Percentiles rank a stretch among this genome's conserved stretches.
These are phyloP conservation scores for Lasiodiplodia theobromae DNA, from an alignment of 2,329 filamentous ascomycete species.

Conservation along the genomic window DNA sequence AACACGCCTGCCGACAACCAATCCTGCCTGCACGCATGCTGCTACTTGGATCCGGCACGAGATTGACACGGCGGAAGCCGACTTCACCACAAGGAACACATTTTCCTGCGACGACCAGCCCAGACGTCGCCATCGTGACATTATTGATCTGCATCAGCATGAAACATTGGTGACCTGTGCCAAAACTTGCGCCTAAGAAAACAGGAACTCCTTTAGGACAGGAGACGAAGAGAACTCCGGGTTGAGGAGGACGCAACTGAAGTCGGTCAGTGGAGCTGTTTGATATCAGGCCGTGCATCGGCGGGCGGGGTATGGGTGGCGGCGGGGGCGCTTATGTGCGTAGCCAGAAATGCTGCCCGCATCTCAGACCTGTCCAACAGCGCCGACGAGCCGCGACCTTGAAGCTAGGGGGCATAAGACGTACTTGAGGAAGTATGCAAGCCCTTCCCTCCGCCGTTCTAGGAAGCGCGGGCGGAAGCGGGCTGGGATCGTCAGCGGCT, in stretches of 20 bases:
- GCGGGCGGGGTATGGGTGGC: constrained; percentile 25
- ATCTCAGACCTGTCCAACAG: constrained; percentile 5
- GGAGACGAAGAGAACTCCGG: constrained; percentile 94
- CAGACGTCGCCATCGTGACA: neutral
- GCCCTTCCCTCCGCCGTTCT: constrained; percentile 79
- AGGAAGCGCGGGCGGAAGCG: constrained; percentile 83
- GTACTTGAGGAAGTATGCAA: constrained; percentile 94
- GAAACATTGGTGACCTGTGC: constrained; percentile 14
- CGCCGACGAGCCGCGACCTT: neutral
- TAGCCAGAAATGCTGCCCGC: neutral
- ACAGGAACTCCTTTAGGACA: constrained; percentile 88
- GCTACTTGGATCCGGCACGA: neutral
- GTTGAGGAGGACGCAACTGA: constrained; percentile 86
- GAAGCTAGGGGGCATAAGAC: constrained; percentile 42
- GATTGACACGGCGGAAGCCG: neutral
- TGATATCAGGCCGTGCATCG: no score
- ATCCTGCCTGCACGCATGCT: neutral
- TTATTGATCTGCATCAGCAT: constrained; percentile 13
- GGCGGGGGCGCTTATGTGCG: constrained; percentile 11
- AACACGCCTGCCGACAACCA: neutral
- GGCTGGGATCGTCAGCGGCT: constrained; percentile 46
- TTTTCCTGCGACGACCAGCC: neutral
- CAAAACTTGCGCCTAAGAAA: constrained; percentile 52
- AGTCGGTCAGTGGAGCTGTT: constrained; percentile 37
- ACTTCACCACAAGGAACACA: constrained; percentile 11